Evolutionary conservation across 768 basidiomycete species (phyloP).

Genomic region (Agrocybe chaxingu): DNA sequence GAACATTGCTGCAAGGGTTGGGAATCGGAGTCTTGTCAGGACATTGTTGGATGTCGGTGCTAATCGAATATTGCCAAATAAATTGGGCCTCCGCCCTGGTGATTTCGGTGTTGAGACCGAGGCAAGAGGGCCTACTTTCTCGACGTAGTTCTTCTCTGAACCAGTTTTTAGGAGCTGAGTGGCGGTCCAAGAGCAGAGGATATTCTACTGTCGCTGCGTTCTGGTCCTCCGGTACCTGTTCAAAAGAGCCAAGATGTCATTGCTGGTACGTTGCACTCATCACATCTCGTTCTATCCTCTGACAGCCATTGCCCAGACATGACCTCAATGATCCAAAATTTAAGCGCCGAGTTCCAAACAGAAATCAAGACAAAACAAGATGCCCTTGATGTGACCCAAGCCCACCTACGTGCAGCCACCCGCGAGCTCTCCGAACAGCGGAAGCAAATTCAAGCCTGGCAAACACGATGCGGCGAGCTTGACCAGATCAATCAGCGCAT

Average conservation of each 20-base stretch:
- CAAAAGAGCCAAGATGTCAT: slow-evolving; percentile 90
- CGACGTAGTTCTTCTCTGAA: background rate
- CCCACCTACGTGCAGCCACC: slow-evolving; percentile 84
- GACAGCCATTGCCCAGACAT: slow-evolving; percentile 51
- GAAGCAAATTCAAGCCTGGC: slow-evolving; percentile 77
- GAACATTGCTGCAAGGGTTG: slow-evolving; percentile 93
- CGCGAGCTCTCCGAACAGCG: slow-evolving; percentile 89
- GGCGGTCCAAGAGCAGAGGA: slow-evolving; percentile 76
- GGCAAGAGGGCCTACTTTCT: slow-evolving; percentile 40
- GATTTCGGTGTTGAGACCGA: slow-evolving; percentile 95
- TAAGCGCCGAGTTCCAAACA: slow-evolving; percentile 73
- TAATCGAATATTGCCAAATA: slow-evolving; percentile 85
- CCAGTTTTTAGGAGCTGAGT: slow-evolving; percentile 54
- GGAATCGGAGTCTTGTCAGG: slow-evolving; percentile 82
- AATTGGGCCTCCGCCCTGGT: slow-evolving; percentile 86
- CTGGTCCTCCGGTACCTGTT: slow-evolving; percentile 71
- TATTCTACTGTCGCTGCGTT: slow-evolving; percentile 68
- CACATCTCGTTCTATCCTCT: background rate
- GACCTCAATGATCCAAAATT: slow-evolving; percentile 76
- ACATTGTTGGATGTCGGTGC: slow-evolving; percentile 91
- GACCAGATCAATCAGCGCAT: slow-evolving; percentile 80
- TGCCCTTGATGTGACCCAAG: slow-evolving; percentile 81
- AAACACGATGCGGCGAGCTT: slow-evolving; percentile 67
- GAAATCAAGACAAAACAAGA: slow-evolving; percentile 90
- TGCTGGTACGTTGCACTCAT: slow-evolving; percentile 43